Percentiles rank a stretch among this genome's conserved stretches.
These are phyloP conservation scores for Aspergillus sclerotiicarbonarius DNA, from an alignment of 495 filamentous ascomycete genomes.

Conservation along the genomic window DNA sequence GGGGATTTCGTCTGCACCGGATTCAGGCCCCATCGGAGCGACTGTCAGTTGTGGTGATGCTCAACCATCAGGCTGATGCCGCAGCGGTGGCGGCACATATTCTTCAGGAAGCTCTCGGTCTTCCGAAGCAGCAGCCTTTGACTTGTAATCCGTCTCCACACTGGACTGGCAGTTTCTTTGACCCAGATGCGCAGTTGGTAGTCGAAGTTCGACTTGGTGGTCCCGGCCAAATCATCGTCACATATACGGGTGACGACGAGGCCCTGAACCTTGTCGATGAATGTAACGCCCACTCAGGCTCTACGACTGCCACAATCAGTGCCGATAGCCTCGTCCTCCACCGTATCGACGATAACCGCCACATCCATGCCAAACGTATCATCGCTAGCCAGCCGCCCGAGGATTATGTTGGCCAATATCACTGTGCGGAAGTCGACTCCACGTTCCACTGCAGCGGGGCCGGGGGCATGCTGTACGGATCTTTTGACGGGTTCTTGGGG, in stretches of 20 bases:
- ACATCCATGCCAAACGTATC: conserved; percentile 24
- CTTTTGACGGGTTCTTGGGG: conserved; percentile 33
- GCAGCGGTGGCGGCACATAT: conserved; percentile 15
- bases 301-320: conserved; percentile 19
- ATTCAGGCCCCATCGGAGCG: conserved; percentile 25
- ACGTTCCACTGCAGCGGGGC: conserved; percentile 30
- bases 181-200: conserved; percentile 25
- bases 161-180: conserved; percentile 30
- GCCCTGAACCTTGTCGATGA: neutral
- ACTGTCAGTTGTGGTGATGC: conserved; percentile 29
- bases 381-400: conserved; percentile 6
- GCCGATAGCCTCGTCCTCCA: conserved; percentile 23
- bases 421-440: conserved; percentile 28
- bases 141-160: neutral
- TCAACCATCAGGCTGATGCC: conserved; percentile 30
- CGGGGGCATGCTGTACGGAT: conserved; percentile 29
- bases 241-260: conserved; percentile 15
- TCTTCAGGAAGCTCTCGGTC: conserved; percentile 16
- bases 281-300: conserved; percentile 9
- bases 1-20: conserved; percentile 33
- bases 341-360: conserved; percentile 26
- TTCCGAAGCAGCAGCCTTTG: conserved; percentile 4
- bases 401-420: conserved; percentile 23
- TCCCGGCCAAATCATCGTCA: conserved; percentile 19
- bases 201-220: conserved; percentile 19